Conservation (phyloP, 768 basidiomycete species). For the Lyophyllum decastes region DNA sequence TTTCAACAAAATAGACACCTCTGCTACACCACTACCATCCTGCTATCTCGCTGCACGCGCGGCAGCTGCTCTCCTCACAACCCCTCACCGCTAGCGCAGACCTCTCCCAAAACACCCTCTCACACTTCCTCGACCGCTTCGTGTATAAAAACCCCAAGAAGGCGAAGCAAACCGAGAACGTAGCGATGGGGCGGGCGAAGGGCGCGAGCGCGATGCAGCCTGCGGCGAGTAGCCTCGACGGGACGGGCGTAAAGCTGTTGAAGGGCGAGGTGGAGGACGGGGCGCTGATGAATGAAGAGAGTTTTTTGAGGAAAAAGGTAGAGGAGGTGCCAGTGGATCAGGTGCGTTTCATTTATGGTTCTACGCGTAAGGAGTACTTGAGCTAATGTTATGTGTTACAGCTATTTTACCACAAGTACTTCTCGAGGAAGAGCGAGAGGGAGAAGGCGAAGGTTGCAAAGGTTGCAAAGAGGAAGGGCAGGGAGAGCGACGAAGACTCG, state of each 20-base stretch:
- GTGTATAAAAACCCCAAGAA: constrained; percentile 97
- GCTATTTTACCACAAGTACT: constrained; percentile 93
- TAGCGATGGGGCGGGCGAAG: constrained; percentile 42
- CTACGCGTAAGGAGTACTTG: neutral
- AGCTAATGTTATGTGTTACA: constrained; percentile 22
- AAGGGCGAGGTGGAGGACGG: constrained; percentile 52
- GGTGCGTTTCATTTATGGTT: constrained; percentile 38
- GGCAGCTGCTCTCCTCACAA: constrained; percentile 71
- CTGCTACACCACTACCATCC: constrained; percentile 90
- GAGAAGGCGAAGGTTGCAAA: constrained; percentile 49
- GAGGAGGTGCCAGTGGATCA: constrained; percentile 87
- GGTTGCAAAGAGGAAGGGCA: constrained; percentile 32
- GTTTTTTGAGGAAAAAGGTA: constrained; percentile 68
- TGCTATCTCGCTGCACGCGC: constrained; percentile 81
- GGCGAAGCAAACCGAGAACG: constrained; percentile 32
- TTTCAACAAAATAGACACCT: constrained; percentile 66
- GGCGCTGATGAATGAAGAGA: constrained; percentile 68
- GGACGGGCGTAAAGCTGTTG: constrained; percentile 68
- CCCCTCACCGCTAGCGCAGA: constrained; percentile 84
- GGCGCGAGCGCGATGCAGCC: constrained; percentile 97
- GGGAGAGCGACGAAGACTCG: constrained; percentile 37
- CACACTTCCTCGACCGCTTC: constrained; percentile 95
- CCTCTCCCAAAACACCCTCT: constrained; percentile 88
- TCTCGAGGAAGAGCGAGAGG: constrained; percentile 66
- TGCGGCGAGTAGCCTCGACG: constrained; percentile 65